A percentile compares a stretch with the other conserved stretches of the same genome.
Conservation (phyloP, 1,284 basidiomycete species). For the Sanghuangporus sanghuang region DNA sequence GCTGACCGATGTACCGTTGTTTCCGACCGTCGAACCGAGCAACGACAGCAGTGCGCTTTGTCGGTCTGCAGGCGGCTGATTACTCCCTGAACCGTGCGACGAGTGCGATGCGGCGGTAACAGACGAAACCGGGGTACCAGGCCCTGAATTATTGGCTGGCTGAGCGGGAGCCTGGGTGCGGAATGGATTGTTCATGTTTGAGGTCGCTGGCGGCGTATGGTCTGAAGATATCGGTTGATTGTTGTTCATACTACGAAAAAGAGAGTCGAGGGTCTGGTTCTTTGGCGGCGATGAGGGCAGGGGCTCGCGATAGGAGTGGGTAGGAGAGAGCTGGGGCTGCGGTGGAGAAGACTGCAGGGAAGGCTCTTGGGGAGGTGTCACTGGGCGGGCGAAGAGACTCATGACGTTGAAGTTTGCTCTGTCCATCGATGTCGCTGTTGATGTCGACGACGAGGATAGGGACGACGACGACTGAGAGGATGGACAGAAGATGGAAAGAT, state of each 20-base stretch:
- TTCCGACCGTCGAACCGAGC: slow-evolving; percentile 40
- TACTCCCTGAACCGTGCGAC: slow-evolving; percentile 36
- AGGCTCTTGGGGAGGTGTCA: slow-evolving; percentile 36
- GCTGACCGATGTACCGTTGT: slow-evolving; percentile 29
- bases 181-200: slow-evolving; percentile 30
- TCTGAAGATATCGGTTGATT: slow-evolving; percentile 24
- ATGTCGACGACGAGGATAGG: slow-evolving; percentile 16
- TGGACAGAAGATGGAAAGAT: slow-evolving; percentile 3
- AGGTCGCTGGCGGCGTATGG: slow-evolving; percentile 25
- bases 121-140: slow-evolving; percentile 48
- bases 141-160: slow-evolving; percentile 39
- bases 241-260: slow-evolving; percentile 48
- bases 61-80: slow-evolving; percentile 48
- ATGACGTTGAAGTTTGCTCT: slow-evolving; percentile 28
- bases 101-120: slow-evolving; percentile 45
- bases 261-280: slow-evolving; percentile 44
- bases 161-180: slow-evolving; percentile 30
- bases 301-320: slow-evolving; percentile 31
- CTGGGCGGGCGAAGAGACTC: slow-evolving; percentile 56
- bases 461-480: not conserved
- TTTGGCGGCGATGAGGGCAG: slow-evolving; percentile 34
- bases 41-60: slow-evolving; percentile 71
- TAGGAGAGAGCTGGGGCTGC: slow-evolving; percentile 31
- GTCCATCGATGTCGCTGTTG: slow-evolving; percentile 28
- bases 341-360: slow-evolving; percentile 30